These are phyloP conservation scores for Tylopilus rubrobrunneus DNA, from an alignment of 768 basidiomycete species.

Conservation along the genomic window DNA sequence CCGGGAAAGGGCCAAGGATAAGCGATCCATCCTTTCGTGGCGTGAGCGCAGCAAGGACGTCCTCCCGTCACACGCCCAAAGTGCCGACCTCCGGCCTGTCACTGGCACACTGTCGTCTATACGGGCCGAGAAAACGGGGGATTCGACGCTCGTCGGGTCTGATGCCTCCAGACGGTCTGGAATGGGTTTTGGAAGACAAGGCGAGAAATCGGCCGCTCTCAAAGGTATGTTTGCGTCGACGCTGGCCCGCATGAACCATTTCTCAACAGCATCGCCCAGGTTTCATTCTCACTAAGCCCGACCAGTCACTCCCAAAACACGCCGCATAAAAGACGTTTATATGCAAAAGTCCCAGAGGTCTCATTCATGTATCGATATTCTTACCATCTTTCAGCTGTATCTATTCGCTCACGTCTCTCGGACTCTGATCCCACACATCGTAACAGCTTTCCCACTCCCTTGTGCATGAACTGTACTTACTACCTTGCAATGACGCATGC, in stretches of 20 bases:
- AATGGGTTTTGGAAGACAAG: slow-evolving; percentile 78
- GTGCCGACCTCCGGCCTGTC: slow-evolving; percentile 24
- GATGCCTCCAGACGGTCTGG: slow-evolving; percentile 37
- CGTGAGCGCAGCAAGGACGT: slow-evolving; percentile 52
- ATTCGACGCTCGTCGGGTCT: slow-evolving; percentile 4
- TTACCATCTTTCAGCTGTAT: neutral
- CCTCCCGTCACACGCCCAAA: slow-evolving; percentile 41
- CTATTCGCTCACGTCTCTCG: neutral
- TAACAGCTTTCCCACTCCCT: slow-evolving; percentile 7
- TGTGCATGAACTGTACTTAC: slow-evolving; percentile 4
- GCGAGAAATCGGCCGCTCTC: slow-evolving; percentile 70
- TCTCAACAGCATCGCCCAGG: slow-evolving; percentile 32
- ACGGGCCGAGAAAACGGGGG: slow-evolving; percentile 2
- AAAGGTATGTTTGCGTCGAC: slow-evolving; percentile 39
- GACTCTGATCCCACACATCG: slow-evolving; percentile 1
- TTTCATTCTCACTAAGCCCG: slow-evolving; percentile 54
- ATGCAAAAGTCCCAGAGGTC: neutral
- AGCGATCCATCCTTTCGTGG: slow-evolving; percentile 68
- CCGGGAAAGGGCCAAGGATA: slow-evolving; percentile 60
- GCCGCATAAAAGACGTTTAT: slow-evolving; percentile 5
- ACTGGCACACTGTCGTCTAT: slow-evolving; percentile 12
- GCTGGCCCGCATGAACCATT: neutral
- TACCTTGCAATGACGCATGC: neutral
- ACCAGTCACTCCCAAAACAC: slow-evolving; percentile 54
- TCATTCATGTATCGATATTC: neutral